These are phyloP conservation scores for Cajanus cajan DNA, from an alignment of 306 rosid genomes.

Conservation along the genomic window DNA sequence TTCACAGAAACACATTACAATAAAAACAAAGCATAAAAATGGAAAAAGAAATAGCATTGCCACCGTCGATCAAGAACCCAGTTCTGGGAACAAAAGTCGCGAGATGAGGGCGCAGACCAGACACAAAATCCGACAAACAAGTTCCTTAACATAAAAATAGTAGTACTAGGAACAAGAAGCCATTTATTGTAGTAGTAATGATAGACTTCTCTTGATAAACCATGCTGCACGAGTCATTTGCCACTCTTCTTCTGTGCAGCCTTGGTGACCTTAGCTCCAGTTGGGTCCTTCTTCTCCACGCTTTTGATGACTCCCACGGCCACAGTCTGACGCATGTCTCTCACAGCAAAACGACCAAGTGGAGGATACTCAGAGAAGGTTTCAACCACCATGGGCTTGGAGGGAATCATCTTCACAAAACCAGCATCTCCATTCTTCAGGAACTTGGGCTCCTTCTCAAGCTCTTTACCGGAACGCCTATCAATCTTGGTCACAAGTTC, in stretches of 20 bases:
- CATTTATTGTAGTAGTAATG: conserved; percentile 15
- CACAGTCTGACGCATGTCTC: conserved; percentile 95
- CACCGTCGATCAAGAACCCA: conserved; percentile 77
- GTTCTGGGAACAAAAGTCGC: conserved; percentile 42
- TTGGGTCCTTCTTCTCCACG: conserved; percentile 88
- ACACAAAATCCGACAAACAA: background rate
- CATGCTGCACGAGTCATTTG: conserved; percentile 57
- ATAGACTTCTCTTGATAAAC: background rate
- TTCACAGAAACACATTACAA: background rate
- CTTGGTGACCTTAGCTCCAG: conserved; percentile 74
- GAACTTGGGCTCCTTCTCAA: conserved; percentile 90
- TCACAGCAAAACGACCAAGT: conserved; percentile 85
- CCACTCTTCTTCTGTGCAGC: conserved; percentile 68
- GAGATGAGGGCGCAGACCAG: conserved; percentile 40
- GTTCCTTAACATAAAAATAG: background rate
- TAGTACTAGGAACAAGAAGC: background rate
- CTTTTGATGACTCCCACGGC: conserved; percentile 90
- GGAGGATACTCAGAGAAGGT: conserved; percentile 84
- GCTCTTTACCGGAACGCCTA: conserved; percentile 86
- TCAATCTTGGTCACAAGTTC: conserved; percentile 85
- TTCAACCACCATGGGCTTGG: conserved; percentile 93
- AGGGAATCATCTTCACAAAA: conserved; percentile 80
- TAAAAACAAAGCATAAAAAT: background rate
- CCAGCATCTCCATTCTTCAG: conserved; percentile 93
- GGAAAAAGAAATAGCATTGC: background rate